Evolutionary conservation across 768 basidiomycete species (phyloP).

Genomic region (Leucocoprinus birnbaumii): DNA sequence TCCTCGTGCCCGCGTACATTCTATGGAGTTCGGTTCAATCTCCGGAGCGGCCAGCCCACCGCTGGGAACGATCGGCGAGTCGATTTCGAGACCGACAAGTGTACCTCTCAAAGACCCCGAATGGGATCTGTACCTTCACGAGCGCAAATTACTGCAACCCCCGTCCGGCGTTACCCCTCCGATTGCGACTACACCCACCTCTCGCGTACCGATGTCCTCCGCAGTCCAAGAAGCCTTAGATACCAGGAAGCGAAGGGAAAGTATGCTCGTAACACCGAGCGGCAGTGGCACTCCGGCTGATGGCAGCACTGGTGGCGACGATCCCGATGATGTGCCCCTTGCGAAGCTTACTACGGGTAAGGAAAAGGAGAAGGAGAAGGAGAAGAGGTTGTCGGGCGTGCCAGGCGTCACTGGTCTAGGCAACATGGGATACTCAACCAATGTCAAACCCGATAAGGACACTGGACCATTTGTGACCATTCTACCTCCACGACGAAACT

Average conservation of each 20-base stretch:
- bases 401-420: slow-evolving; percentile 9
- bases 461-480: slow-evolving; percentile 32
- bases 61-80: slow-evolving; percentile 39
- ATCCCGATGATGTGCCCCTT: slow-evolving; percentile 12
- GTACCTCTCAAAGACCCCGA: slow-evolving; percentile 72
- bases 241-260: slow-evolving; percentile 71
- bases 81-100: slow-evolving; percentile 68
- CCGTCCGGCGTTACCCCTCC: slow-evolving; percentile 80
- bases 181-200: slow-evolving; percentile 55
- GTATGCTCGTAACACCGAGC: slow-evolving; percentile 42
- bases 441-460: background rate
- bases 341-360: slow-evolving; percentile 13
- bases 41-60: slow-evolving; percentile 21
- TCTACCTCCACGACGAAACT: slow-evolving; percentile 42
- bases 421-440: slow-evolving; percentile 6
- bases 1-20: slow-evolving; percentile 67
- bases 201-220: slow-evolving; percentile 54
- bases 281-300: slow-evolving; percentile 12
- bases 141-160: slow-evolving; percentile 82
- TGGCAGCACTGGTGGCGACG: slow-evolving; percentile 13
- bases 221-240: slow-evolving; percentile 76
- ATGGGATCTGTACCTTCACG: slow-evolving; percentile 86
- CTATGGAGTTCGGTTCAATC: slow-evolving; percentile 59
- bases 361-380: background rate
- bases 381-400: slow-evolving; percentile 3